These are phyloP conservation scores for Rhynchospora tenuis DNA, from an alignment of 176 grass and related monocot genomes.

Conservation along the genomic window DNA sequence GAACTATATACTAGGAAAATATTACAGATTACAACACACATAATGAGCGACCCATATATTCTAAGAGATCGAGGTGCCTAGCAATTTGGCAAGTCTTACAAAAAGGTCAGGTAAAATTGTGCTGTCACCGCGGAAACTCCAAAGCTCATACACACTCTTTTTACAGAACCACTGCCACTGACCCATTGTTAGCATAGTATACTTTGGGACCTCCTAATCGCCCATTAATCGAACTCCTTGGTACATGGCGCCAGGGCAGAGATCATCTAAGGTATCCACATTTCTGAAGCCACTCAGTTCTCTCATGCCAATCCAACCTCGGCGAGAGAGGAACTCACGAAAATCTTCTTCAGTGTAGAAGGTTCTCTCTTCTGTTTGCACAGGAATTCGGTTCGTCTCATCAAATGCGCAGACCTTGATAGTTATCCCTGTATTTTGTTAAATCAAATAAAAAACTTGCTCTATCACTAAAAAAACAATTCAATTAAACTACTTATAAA, in stretches of 20 bases:
- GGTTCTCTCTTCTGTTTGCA: constrained; percentile 72
- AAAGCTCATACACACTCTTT: not conserved
- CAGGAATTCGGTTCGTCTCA: constrained; percentile 44
- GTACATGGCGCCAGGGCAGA: constrained; percentile 63
- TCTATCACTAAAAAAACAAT: not conserved
- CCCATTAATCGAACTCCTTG: constrained; percentile 50
- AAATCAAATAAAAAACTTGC: not conserved
- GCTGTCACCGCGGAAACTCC: not conserved
- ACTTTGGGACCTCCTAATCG: constrained; percentile 28
- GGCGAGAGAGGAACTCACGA: constrained; percentile 46
- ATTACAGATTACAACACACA: not conserved
- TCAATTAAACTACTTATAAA: not conserved
- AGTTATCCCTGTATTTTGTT: constrained; percentile 42
- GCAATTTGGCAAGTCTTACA: not conserved
- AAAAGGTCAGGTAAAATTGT: not conserved
- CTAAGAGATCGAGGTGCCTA: not conserved
- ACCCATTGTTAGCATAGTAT: not conserved
- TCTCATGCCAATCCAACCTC: constrained; percentile 64
- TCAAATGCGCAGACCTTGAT: constrained; percentile 78
- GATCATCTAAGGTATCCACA: constrained; percentile 63
- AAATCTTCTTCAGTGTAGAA: constrained; percentile 89
- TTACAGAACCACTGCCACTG: not conserved
- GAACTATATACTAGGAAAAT: not conserved
- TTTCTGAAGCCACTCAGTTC: constrained; percentile 56
- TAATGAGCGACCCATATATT: not conserved